A percentile compares a stretch with the other conserved stretches of the same genome.
phyloP scores from a whole-genome alignment of 83 land plant species.

The Isoetes engelmannii region DNA sequence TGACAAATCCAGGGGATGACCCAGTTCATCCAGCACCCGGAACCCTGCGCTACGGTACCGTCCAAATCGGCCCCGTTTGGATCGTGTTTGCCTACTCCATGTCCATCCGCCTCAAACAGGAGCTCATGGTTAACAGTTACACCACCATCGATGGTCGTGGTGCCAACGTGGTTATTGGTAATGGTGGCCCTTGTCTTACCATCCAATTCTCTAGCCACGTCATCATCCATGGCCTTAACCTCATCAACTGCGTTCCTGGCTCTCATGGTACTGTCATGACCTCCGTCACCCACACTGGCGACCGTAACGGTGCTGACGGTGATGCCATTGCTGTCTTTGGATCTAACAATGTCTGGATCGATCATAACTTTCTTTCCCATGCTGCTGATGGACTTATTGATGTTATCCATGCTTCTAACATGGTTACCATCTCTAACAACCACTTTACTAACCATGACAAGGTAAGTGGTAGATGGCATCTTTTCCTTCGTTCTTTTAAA shows the following conservation, averaged over 20 bases:
- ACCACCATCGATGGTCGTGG: constrained; percentile 12
- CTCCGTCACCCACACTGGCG: neutral
- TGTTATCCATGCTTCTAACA: neutral
- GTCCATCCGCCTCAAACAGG: constrained; percentile 9
- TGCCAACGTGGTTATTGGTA: neutral
- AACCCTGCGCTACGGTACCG: constrained; percentile 10
- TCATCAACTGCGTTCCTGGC: neutral
- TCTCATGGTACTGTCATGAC: neutral
- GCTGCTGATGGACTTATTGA: neutral
- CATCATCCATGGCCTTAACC: neutral
- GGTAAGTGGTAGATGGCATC: neutral
- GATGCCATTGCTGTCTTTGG: neutral
- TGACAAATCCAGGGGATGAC: neutral
- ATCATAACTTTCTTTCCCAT: neutral
- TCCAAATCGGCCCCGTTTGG: neutral
- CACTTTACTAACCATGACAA: constrained; percentile 1
- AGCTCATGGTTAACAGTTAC: constrained; percentile 13
- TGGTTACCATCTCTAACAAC: neutral
- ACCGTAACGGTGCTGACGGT: constrained; percentile 11
- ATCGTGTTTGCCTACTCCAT: neutral
- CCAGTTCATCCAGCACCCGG: constrained; percentile 11
- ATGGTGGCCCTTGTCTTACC: neutral
- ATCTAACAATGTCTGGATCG: constrained; percentile 4
- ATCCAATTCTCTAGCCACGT: constrained; percentile 4
- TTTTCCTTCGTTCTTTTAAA: neutral